Conservation (phyloP, 2,329 filamentous ascomycete genomes). For the Xylariaceae sp. region DNA sequence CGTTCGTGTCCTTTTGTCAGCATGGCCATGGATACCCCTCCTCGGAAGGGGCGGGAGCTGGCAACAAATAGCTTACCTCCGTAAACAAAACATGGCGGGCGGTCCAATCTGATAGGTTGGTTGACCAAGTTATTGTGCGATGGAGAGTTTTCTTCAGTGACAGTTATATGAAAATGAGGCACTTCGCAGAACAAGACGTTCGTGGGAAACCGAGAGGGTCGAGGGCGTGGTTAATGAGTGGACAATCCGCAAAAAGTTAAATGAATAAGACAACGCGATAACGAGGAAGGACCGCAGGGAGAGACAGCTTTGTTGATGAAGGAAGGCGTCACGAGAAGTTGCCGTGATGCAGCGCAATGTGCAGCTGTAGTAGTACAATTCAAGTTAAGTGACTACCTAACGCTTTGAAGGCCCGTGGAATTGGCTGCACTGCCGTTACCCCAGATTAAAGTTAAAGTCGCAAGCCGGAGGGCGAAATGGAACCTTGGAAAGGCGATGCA, state of each 20-base stretch:
- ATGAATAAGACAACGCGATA: neutral
- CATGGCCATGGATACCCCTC: conserved; percentile 8
- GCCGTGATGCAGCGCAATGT: conserved; percentile 9
- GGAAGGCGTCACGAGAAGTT: conserved; percentile 12
- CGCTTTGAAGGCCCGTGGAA: no score
- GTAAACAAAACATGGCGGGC: conserved; percentile 64
- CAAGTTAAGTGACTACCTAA: no score
- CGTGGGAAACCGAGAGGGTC: neutral
- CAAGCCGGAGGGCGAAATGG: neutral
- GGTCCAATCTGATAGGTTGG: neutral
- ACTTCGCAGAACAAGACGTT: neutral
- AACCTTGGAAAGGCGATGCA: conserved; percentile 8
- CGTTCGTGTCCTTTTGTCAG: neutral
- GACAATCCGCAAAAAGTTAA: conserved; percentile 1
- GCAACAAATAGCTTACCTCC: conserved; percentile 55
- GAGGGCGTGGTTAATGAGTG: conserved; percentile 1
- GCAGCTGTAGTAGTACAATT: neutral
- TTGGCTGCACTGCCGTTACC: conserved; percentile 8
- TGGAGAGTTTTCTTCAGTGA: neutral
- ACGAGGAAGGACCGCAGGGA: neutral
- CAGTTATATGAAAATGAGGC: neutral
- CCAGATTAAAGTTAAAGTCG: neutral
- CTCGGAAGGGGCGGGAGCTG: neutral
- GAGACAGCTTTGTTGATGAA: conserved; percentile 4
- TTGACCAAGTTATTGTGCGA: neutral